Conservation (phyloP, 148 eudicot species). For the Salicornia ramosissima region DNA sequence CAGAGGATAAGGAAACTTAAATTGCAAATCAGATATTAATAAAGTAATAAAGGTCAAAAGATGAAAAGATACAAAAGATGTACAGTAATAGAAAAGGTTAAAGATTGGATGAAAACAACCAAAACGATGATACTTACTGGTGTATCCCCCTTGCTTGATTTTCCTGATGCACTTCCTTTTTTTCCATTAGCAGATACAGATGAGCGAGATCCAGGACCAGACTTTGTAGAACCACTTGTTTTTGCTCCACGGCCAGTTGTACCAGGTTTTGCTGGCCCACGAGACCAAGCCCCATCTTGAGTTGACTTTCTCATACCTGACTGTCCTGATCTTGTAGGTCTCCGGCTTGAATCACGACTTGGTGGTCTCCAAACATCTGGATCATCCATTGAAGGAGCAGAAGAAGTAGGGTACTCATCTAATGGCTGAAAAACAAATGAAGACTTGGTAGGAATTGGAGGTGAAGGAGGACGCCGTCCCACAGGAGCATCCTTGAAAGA, state of each 20-base stretch:
- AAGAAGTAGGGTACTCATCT: conserved; percentile 94
- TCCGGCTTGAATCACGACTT: conserved; percentile 66
- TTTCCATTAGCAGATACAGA: conserved; percentile 71
- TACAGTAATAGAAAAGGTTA: conserved; percentile 1
- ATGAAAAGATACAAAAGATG: conserved; percentile 1
- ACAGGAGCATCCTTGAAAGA: conserved; percentile 82
- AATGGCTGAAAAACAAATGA: conserved; percentile 92
- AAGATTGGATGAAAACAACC: conserved; percentile 4
- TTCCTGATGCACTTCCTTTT: conserved; percentile 64
- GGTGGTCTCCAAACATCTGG: conserved; percentile 99
- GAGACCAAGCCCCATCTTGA: conserved; percentile 90
- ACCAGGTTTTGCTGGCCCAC: conserved; percentile 68
- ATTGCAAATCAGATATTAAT: conserved; percentile 3
- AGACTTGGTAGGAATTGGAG: conserved; percentile 83
- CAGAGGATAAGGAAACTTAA: background rate
- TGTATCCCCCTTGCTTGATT: conserved; percentile 71
- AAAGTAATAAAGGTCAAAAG: too few relatives aligned
- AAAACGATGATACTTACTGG: conserved; percentile 37
- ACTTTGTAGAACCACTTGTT: conserved; percentile 58
- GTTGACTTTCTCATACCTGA: conserved; percentile 65
- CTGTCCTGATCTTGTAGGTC: conserved; percentile 76
- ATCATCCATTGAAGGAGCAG: conserved; percentile 74
- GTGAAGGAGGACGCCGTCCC: conserved; percentile 88
- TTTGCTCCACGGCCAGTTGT: conserved; percentile 70
- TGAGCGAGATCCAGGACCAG: conserved; percentile 60